Base-by-base conservation (phyloP, 1,139 yeast genomes). In the Casaregolazyma lundiana region DNA sequence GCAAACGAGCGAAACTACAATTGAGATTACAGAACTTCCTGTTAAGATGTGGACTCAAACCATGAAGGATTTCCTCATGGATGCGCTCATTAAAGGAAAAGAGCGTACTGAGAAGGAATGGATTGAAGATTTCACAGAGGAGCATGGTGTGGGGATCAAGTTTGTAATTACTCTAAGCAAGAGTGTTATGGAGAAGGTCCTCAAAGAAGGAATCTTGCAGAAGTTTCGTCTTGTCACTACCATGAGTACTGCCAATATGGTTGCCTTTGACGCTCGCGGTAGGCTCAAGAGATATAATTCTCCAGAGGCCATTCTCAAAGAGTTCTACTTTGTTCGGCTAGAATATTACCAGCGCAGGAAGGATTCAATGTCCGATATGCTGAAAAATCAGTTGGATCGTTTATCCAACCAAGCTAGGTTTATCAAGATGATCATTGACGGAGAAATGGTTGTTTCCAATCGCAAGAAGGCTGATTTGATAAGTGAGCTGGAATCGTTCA, bases 71-170 rank as follows among this genome's bases (percentile, higher is more conserved):
- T 86, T 78, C 58, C 71, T 94, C 54, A 68, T 88, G 50, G 76
- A 78, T 44, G 95, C 92, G 18, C 71, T 89, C 47, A 57, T 51
- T 16, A 60, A 56, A 41, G 62, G 61, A 35, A 53, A 56, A 21
- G 66, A 63, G 32, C 18, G 44, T 4, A 41, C 35, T 18, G 21
- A 38, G 17, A 58, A 54, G 26, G 96, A 95, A 20, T 92, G 97
- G 95, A 88, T 92, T 50, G 90, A 88, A 56, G 97, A 92, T 67
- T 80, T 90, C 81, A 90, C 85, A 57, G 98, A 92, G 63, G 96
- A 92, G 61, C 97, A 92, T 64, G 86, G 89, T 6, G 74, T 81
- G 48, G 84, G 82, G 36, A 81, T 92, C 53, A 79, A 81, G 55
- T 94, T 94, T 61, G 78, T 87, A 26, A 78, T 94, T 29, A 87